Evolutionary conservation across 805 yeast species (phyloP).

Genomic region (Saturnispora sekii): DNA sequence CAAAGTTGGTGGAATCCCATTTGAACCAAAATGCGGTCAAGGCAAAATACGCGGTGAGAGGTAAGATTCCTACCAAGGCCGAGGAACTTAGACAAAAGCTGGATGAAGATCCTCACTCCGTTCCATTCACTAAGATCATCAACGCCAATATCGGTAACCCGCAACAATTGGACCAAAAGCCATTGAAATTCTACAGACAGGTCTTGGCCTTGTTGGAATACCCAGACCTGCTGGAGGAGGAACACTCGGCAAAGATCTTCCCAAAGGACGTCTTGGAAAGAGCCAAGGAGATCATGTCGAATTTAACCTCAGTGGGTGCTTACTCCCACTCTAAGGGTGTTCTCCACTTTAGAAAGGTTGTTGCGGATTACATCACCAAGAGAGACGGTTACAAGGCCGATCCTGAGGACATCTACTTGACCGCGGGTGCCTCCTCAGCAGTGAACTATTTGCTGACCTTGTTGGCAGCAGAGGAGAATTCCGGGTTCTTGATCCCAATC

Average conservation of each 20-base stretch:
- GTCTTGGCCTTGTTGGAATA: slow-evolving; percentile 79
- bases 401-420: slow-evolving; percentile 69
- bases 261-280: slow-evolving; percentile 68
- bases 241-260: slow-evolving; percentile 25
- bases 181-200: slow-evolving; percentile 91
- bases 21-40: slow-evolving; percentile 66
- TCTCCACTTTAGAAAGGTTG: slow-evolving; percentile 55
- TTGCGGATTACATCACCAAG: slow-evolving; percentile 67
- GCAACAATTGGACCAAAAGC: slow-evolving; percentile 90
- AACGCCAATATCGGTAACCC: slow-evolving; percentile 97
- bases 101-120: slow-evolving; percentile 41
- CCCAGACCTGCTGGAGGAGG: slow-evolving; percentile 51
- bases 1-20: slow-evolving; percentile 34
- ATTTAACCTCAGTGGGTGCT: slow-evolving; percentile 84
- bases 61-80: slow-evolving; percentile 86
- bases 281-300: slow-evolving; percentile 49
- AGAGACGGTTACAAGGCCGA: slow-evolving; percentile 70
- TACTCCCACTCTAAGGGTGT: slow-evolving; percentile 93
- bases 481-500: slow-evolving; percentile 88
- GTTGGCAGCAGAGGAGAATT: slow-evolving; percentile 52
- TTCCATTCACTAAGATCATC: slow-evolving; percentile 73
- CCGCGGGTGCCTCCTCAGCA: slow-evolving; percentile 93
- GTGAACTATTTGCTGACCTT: slow-evolving; percentile 72
- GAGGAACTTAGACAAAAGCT: slow-evolving; percentile 65
- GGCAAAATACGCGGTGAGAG: slow-evolving; percentile 96